These are phyloP conservation scores for Penicillium expansum DNA, from an alignment of 2,329 filamentous ascomycete species.

Conservation along the genomic window DNA sequence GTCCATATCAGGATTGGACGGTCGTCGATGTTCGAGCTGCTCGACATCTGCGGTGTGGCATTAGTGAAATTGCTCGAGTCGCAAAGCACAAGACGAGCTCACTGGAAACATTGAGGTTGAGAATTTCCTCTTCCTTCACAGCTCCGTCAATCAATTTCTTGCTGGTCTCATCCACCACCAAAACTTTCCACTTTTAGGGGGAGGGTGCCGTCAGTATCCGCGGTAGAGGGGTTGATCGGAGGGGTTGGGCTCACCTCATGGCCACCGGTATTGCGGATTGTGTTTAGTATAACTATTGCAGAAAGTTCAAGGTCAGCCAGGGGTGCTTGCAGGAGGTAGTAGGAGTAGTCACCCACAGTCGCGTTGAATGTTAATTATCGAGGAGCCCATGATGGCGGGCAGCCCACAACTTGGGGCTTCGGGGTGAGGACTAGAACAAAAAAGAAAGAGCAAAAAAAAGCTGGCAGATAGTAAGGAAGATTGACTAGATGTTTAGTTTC, in stretches of 20 bases:
- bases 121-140: constrained; percentile 91
- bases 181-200: constrained; percentile 80
- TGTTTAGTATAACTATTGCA: constrained; percentile 65
- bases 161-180: constrained; percentile 81
- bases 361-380: constrained; percentile 80
- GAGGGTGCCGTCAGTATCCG: constrained; percentile 27
- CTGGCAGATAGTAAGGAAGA: neutral
- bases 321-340: neutral
- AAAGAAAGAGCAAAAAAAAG: neutral
- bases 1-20: constrained; percentile 84
- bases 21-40: constrained; percentile 81
- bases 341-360: constrained; percentile 55
- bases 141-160: constrained; percentile 86
- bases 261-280: constrained; percentile 73
- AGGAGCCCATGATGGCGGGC: constrained; percentile 67
- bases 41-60: constrained; percentile 66
- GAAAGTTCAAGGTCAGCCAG: constrained; percentile 11
- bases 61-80: constrained; percentile 7
- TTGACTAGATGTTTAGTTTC: neutral
- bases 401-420: constrained; percentile 29
- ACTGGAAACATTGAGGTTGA: constrained; percentile 96
- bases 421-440: neutral
- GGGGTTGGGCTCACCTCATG: constrained; percentile 63
- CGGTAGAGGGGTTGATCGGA: constrained; percentile 24
- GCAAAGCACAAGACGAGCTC: constrained; percentile 36